Base-by-base conservation (phyloP, 1,284 basidiomycete genomes). In the Austroboletus novae-zelandiae region DNA sequence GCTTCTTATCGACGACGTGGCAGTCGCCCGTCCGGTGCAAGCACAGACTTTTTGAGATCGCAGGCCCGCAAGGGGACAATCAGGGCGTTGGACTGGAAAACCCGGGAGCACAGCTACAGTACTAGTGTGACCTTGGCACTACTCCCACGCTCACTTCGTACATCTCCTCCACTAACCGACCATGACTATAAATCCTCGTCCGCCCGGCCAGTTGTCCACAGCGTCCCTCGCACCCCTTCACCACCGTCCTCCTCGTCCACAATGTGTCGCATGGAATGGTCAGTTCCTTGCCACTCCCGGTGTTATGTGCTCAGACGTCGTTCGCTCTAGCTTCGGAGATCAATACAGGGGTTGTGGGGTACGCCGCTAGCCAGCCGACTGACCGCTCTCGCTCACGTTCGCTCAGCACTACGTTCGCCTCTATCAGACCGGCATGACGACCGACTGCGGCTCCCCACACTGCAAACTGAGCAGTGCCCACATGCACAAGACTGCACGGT, bases 291-390 rank as follows among this genome's bases (percentile, higher is more conserved):
- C n/a, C n/a, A n/a, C 51, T 43, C 31, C 29, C 3, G 17, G 29
- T 43, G 9, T 11, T 48, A 23, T 23, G 39, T 25, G 17, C 48
- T 58, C 51, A 53, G 37, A 32, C 17, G 18, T 36, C 37, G 39
- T 34, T 42, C 48, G 5, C 34, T 41, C 9, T 56, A 86, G 83
- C 55, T 71, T 73, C 52, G 84, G 83, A 47, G 83, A 85, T 66
- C 78, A 76, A 51, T 83, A 86, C 66, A 74, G 83, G 68, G 77
- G 77, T 42, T 86, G 83, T 59, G 74, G 76, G 61, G 83, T 86
- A 71, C 51, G 52, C 44, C 37, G 43, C 34, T 40, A 8, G 4
- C 20, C 20, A 23, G 20, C 32, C 37, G 10, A 15, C 51, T 2
- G n/a, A 27, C 37, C 46, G 40, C 42, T 39, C 31, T 36, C 30